Evolutionary conservation across 2,329 filamentous ascomycete species (phyloP), one percentile per base, ranked within the genome.

Genomic region (Colletotrichum navitas): DNA sequence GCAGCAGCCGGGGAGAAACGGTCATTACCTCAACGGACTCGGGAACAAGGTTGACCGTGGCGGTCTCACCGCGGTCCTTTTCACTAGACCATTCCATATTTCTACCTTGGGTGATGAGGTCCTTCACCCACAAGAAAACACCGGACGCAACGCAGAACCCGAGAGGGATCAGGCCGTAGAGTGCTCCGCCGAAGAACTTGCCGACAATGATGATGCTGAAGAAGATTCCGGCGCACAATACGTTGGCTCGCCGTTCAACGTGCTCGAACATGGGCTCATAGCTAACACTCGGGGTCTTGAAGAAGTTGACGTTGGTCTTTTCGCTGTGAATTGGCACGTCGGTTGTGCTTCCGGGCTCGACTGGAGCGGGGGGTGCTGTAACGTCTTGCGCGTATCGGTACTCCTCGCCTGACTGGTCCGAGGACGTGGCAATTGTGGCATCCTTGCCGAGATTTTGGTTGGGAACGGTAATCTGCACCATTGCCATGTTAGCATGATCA

Each of bases 301-400:
- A 95, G 81, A 98, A 98, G 39, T 98, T 87, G 24, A 98, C 91
- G 74, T 97, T 98, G 4, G 96, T 98, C 87, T 96, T 98, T 79
- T 98, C 95, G 77, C 95, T 95, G 78, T 95, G 93, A 70, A 98
- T 97, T 3, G 96, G 96, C 1, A 98, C 94, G 81, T 98, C 96
- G 34, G 94, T 95, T 0, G 95, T 98, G 43, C 92, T 90, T 32
- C 94, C 94, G 68, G 91, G 88, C 21, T 91, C 91, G 26, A 97
- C 86, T 0, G 95, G 95, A 75, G 97, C 95, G 1, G 95, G 95
- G 2, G 95, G 95, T 0, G 95, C 93, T 0, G 94, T 97, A 68
- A 97, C 86, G 81, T 98, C 95, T 82, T 98, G 95, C 12, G 91
- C 93, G 68, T 92, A 79, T 74, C 92, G 93, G 81, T 98, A 98